Evolutionary conservation across 371 early-diverging fungal species (phyloP).

Genomic region (Rhizopus delemar): DNA sequence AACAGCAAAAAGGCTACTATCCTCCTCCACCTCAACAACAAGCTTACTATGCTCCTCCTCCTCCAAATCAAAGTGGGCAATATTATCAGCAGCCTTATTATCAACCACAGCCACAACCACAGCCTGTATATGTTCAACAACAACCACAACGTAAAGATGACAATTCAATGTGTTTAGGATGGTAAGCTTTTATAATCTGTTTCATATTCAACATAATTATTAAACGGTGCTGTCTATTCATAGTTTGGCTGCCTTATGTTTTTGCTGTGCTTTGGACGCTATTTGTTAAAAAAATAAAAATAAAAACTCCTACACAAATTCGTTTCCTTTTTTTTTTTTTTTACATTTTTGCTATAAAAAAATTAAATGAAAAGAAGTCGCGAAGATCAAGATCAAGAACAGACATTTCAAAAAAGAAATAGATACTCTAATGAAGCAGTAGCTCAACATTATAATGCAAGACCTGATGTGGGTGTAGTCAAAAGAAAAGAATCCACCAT

Average conservation of each 20-base stretch:
- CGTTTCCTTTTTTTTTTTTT: conserved; percentile 12
- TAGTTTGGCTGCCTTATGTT: conserved; percentile 48
- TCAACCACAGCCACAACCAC: conserved; percentile 27
- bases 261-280: conserved; percentile 45
- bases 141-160: conserved; percentile 26
- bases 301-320: conserved; percentile 2
- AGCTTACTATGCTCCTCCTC: conserved; percentile 45
- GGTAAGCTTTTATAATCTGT: conserved; percentile 19
- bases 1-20: not conserved
- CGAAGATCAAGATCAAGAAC: not conserved
- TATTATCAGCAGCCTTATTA: conserved; percentile 41
- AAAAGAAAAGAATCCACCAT: conserved; percentile 82
- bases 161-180: conserved; percentile 42
- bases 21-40: conserved; percentile 2
- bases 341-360: conserved; percentile 3
- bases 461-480: conserved; percentile 76
- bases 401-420: not conserved
- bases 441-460: conserved; percentile 92
- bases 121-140: conserved; percentile 35
- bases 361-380: conserved; percentile 13
- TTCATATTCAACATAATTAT: too few relatives aligned
- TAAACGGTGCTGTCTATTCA: not conserved
- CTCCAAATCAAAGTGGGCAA: conserved; percentile 92
- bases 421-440: conserved; percentile 43
- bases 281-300: conserved; percentile 9